Base-by-base conservation (phyloP, 139 green algal species). In the Monoraphidium neglectum region DNA sequence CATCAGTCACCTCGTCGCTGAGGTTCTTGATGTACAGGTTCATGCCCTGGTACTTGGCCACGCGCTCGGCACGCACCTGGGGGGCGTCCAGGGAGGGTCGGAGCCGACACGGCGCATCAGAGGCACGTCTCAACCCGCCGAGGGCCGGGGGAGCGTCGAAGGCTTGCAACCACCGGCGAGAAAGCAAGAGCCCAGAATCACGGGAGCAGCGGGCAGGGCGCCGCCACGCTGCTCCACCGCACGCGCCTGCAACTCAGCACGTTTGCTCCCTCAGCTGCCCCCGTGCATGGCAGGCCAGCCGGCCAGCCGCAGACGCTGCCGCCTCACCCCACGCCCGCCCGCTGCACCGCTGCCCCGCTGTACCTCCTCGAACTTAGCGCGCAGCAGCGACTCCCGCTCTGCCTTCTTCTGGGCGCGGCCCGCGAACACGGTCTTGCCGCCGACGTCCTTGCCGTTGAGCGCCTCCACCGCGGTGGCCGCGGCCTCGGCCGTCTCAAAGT, bases 11-110 rank as follows among this genome's bases (percentile, higher is more conserved):
- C 43, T 94, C 87, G 74, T 95, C 89, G 26, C 77, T 62, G 70
- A 98, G 85, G 88, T 97, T 97, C 88, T 97, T 97, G 56, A 98
- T 85, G 84, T 97, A 98, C 78, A 98, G 86, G 88, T 98, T 98
- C 86, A 95, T 92, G 77, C 93, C 93, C 82, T 87, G 84, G 83
- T 92, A 96, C 87, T 93, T 94, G 43, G 82, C 77, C 28, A 90
- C 83, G 53, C 90, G 86, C 87, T 96, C 90, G 69, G 84, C 70
- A 54, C 87, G 79, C 21, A 87, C 65, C n/a, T n/a, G n/a, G n/a
- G n/a, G n/a, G n/a, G n/a, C n/a, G n/a, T n/a, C n/a, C n/a, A n/a
- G n/a, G n/a, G n/a, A n/a, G n/a, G n/a, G n/a, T n/a, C n/a, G n/a
- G n/a, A n/a, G n/a, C 72, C n/a, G n/a, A n/a, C n/a, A n/a, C n/a